These are phyloP conservation scores for Suhomyces choctaworum DNA, from an alignment of 1,139 yeast genomes.

Conservation along the genomic window DNA sequence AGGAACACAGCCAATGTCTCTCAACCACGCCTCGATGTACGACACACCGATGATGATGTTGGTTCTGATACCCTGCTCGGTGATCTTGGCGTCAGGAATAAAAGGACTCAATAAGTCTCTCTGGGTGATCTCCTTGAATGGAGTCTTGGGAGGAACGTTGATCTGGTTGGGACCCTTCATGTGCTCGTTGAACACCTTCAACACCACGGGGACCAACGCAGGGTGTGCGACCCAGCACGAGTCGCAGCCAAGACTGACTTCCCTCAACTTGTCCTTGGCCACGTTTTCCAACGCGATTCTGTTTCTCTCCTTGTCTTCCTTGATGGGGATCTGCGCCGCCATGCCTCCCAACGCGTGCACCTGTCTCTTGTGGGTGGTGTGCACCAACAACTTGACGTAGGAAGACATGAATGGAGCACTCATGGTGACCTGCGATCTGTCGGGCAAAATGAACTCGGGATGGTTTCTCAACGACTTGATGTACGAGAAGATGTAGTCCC, in stretches of 20 bases:
- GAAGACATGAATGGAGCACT: conserved; percentile 30
- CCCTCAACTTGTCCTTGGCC: conserved; percentile 45
- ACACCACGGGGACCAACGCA: conserved; percentile 71
- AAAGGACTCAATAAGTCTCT: conserved; percentile 69
- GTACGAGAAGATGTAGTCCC: conserved; percentile 33
- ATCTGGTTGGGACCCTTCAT: conserved; percentile 87
- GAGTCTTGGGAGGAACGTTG: conserved; percentile 54
- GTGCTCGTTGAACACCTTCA: conserved; percentile 74
- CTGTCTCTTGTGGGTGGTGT: conserved; percentile 31
- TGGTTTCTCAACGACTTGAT: conserved; percentile 28
- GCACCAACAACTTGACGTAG: conserved; percentile 28
- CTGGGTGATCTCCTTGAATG: conserved; percentile 54
- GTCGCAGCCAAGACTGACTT: conserved; percentile 74
- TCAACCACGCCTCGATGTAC: conserved; percentile 82
- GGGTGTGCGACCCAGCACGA: conserved; percentile 88
- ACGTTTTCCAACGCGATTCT: conserved; percentile 28
- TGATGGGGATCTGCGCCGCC: conserved; percentile 36
- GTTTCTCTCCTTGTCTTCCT: conserved; percentile 26
- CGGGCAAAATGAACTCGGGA: conserved; percentile 27
- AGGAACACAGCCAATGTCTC: conserved; percentile 80
- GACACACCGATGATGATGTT: conserved; percentile 72
- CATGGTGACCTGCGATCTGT: conserved; percentile 30
- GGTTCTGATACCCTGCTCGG: conserved; percentile 73
- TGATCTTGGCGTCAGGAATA: conserved; percentile 63
- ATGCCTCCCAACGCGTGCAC: conserved; percentile 35